These are phyloP conservation scores for Curvularia sp. DNA, from an alignment of 2,329 filamentous ascomycete genomes.

Conservation along the genomic window DNA sequence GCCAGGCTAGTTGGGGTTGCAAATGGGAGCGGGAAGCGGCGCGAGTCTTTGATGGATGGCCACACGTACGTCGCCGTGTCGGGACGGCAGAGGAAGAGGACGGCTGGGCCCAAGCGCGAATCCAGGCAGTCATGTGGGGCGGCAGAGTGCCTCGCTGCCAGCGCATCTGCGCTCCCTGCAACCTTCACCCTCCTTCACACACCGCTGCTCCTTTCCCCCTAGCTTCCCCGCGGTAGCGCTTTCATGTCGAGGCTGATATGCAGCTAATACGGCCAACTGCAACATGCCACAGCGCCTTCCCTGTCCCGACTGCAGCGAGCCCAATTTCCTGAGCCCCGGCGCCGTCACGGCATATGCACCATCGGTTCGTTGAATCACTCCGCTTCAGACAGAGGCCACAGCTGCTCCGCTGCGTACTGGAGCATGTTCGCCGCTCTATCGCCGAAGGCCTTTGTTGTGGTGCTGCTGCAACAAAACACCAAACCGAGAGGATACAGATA, in stretches of 20 bases:
- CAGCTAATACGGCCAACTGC: constrained; percentile 42
- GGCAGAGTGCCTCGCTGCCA: constrained; percentile 10
- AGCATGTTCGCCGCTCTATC: constrained; percentile 11
- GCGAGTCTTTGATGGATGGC: not conserved
- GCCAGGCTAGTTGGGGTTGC: not conserved
- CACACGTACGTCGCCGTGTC: constrained; percentile 1
- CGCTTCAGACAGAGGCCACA: constrained; percentile 19
- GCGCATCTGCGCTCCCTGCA: constrained; percentile 17
- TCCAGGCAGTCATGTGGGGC: constrained; percentile 3
- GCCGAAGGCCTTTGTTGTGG: not conserved
- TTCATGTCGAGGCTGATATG: constrained; percentile 31
- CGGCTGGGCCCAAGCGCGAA: constrained; percentile 10
- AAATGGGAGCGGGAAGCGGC: constrained; percentile 9
- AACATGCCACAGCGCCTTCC: constrained; percentile 40
- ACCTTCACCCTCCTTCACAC: constrained; percentile 12
- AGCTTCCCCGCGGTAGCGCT: constrained; percentile 17
- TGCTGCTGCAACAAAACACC: constrained; percentile 21
- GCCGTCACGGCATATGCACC: constrained; percentile 29
- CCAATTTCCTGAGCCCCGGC: constrained; percentile 31
- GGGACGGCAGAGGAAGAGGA: constrained; percentile 5
- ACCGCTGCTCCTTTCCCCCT: constrained; percentile 19
- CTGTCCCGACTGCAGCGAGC: constrained; percentile 37
- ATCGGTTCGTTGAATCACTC: constrained; percentile 26
- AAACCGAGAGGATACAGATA: constrained; percentile 22
- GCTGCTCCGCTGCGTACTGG: constrained; percentile 17